Evolutionary conservation across 768 basidiomycete genomes (phyloP).

Genomic region (Serendipita vermifera): DNA sequence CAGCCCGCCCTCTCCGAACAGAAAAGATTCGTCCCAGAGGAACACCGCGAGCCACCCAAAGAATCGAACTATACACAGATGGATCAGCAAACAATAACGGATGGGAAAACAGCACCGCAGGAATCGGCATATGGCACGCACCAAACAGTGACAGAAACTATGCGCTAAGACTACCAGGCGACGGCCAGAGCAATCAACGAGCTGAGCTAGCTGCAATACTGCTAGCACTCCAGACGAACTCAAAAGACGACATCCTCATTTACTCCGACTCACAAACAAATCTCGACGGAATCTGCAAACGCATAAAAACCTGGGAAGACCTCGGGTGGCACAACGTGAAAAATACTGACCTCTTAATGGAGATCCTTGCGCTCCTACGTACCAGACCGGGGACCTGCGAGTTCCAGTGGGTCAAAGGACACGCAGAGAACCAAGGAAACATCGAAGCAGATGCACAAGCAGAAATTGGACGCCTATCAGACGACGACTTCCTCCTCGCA

Average conservation of each 20-base stretch:
- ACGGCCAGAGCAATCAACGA: background rate
- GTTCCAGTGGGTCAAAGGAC: background rate
- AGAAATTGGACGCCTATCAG: too few relatives aligned
- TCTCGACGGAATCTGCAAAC: background rate
- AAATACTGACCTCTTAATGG: background rate
- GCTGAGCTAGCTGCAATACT: background rate
- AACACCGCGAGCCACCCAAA: background rate
- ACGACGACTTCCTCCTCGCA: too few relatives aligned
- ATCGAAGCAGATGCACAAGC: too few relatives aligned
- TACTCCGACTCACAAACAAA: background rate
- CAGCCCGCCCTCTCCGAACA: background rate
- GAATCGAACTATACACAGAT: background rate
- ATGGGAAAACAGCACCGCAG: background rate
- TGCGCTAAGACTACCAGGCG: background rate
- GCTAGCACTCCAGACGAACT: background rate
- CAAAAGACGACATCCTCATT: background rate
- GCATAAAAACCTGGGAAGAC: background rate
- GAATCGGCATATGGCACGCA: background rate
- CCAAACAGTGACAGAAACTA: background rate
- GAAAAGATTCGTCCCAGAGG: background rate
- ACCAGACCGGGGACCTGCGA: background rate
- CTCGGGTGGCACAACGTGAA: background rate
- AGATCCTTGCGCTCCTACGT: background rate
- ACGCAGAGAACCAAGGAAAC: background rate
- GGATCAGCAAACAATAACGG: background rate